Percentiles rank a stretch among this genome's conserved stretches.
These are phyloP conservation scores for Artomyces pyxidatus DNA, from an alignment of 768 basidiomycete species.

Conservation along the genomic window DNA sequence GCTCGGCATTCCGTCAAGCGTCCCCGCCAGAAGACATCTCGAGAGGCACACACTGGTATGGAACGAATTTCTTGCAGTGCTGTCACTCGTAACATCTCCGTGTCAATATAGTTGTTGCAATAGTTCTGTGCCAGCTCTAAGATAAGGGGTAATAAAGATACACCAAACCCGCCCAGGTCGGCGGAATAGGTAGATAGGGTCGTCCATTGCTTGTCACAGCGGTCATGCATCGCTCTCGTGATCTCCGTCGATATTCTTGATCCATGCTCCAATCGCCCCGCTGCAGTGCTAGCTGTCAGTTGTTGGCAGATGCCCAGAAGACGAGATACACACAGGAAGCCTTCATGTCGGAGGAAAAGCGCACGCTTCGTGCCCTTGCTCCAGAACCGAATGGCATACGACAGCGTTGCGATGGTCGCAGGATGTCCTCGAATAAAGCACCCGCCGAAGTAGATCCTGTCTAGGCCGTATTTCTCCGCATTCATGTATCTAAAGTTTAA, in stretches of 20 bases:
- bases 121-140: no score
- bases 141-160: no score
- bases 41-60: no score
- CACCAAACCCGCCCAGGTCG: no score
- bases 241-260: constrained; percentile 78
- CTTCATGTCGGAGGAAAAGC: constrained; percentile 94
- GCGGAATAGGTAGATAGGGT: no score
- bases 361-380: constrained; percentile 96
- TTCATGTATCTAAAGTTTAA: constrained; percentile 86
- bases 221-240: constrained; percentile 11
- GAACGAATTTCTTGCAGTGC: no score
- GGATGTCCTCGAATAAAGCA: constrained; percentile 98
- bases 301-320: constrained; percentile 1
- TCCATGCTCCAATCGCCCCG: constrained; percentile 95
- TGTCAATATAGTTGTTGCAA: no score
- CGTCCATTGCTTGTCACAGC: no score
- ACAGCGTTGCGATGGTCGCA: constrained; percentile 93
- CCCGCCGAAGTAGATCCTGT: constrained; percentile 97
- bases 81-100: no score
- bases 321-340: constrained; percentile 71
- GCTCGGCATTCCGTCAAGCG: no score
- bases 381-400: constrained; percentile 99
- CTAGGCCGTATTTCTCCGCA: constrained; percentile 94
- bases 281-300: constrained; percentile 32
- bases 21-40: no score